Conservation (phyloP, 1,284 basidiomycete species). For the Xanthoconium separans region DNA sequence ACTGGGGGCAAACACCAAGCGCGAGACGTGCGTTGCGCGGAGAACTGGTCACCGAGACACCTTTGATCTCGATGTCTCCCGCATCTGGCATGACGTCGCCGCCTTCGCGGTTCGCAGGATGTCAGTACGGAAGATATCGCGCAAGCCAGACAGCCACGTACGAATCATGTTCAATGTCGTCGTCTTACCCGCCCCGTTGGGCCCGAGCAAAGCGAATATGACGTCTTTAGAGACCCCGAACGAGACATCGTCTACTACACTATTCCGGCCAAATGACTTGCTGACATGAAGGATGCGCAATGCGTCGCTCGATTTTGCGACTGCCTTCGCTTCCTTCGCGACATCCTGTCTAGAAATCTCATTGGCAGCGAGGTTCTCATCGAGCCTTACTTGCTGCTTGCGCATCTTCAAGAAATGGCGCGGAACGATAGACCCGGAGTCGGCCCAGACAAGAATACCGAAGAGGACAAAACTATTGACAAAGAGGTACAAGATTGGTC, state of each 20-base stretch:
- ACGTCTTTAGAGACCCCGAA: constrained; percentile 65
- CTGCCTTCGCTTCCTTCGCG: constrained; percentile 49
- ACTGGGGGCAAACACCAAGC: constrained; percentile 80
- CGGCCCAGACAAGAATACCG: constrained; percentile 57
- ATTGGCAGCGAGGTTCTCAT: constrained; percentile 11
- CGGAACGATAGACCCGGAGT: constrained; percentile 55
- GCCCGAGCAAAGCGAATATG: constrained; percentile 73
- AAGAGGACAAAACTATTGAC: constrained; percentile 54
- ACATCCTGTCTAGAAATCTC: constrained; percentile 44
- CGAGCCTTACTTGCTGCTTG: constrained; percentile 8
- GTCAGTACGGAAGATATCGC: not conserved
- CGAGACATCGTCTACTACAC: constrained; percentile 71
- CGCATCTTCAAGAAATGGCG: constrained; percentile 21
- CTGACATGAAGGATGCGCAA: constrained; percentile 67
- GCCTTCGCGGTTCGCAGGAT: constrained; percentile 35
- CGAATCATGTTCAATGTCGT: constrained; percentile 77
- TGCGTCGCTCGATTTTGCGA: constrained; percentile 50
- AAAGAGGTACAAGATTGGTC: constrained; percentile 75
- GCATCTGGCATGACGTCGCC: constrained; percentile 60
- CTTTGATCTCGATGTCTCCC: constrained; percentile 68
- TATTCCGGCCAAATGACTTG: constrained; percentile 59
- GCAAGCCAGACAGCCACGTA: constrained; percentile 34
- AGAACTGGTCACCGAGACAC: constrained; percentile 58
- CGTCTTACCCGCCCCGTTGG: constrained; percentile 82
- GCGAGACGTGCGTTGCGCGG: constrained; percentile 61